Conservation (phyloP, 2,329 filamentous ascomycete genomes). For the Acrocalymma vagum region DNA sequence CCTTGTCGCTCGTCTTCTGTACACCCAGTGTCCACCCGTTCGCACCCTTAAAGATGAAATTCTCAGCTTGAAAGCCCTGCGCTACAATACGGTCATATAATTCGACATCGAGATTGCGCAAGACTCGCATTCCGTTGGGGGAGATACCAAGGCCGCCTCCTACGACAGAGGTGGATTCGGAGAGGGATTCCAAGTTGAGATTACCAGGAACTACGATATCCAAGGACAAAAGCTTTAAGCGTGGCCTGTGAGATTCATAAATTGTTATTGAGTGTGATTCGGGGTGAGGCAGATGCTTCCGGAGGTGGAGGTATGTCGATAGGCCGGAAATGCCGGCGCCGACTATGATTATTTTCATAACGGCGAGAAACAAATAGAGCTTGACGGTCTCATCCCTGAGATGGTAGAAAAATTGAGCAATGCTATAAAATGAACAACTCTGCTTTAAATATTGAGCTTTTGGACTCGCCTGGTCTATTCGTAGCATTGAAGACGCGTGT, state of each 20-base stretch:
- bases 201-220: neutral
- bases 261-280: constrained; percentile 27
- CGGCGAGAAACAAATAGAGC: too few species aligned
- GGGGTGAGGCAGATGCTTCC: constrained; percentile 26
- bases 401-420: too few species aligned
- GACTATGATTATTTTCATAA: constrained; percentile 22
- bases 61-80: constrained; percentile 26
- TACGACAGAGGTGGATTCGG: constrained; percentile 22
- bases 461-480: too few species aligned
- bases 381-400: too few species aligned
- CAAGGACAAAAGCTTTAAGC: too few species aligned
- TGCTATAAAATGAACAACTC: too few species aligned
- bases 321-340: constrained; percentile 23
- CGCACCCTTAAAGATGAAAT: constrained; percentile 28
- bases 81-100: constrained; percentile 26
- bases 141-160: constrained; percentile 37
- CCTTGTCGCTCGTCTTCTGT: constrained; percentile 19
- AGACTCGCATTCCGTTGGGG: constrained; percentile 35
- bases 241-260: constrained; percentile 32
- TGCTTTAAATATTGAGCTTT: too few species aligned
- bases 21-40: constrained; percentile 26
- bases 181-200: constrained; percentile 14
- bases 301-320: constrained; percentile 32
- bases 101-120: constrained; percentile 22
- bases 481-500: constrained; percentile 1